Conservation (phyloP, 495 filamentous ascomycete genomes). For the Rusavskia elegans region DNA sequence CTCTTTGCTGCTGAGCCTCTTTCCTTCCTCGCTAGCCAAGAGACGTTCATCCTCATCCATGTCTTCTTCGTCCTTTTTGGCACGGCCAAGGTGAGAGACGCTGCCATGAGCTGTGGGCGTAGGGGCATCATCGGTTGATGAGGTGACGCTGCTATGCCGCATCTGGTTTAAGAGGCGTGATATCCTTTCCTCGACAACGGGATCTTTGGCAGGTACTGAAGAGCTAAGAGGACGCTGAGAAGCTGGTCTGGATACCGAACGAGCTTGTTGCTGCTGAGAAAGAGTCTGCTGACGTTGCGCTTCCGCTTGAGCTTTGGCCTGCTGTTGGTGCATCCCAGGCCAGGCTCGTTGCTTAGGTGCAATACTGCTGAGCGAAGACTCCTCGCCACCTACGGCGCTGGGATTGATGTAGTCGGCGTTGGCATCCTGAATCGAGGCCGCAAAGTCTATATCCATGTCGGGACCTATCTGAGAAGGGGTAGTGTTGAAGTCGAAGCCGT, state of each 20-base stretch:
- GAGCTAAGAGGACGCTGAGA: conserved; percentile 23
- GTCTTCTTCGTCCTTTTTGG: conserved; percentile 84
- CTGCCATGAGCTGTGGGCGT: conserved; percentile 24
- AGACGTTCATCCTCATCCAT: conserved; percentile 97
- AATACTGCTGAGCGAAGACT: conserved; percentile 27
- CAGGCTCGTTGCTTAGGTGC: conserved; percentile 46
- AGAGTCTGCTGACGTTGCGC: conserved; percentile 29
- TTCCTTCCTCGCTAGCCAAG: conserved; percentile 87
- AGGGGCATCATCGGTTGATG: conserved; percentile 32
- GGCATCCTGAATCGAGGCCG: conserved; percentile 29
- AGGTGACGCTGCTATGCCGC: conserved; percentile 45
- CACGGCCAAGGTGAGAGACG: conserved; percentile 18
- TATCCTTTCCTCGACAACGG: conserved; percentile 70
- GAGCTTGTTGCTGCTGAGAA: conserved; percentile 15
- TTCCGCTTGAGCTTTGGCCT: conserved; percentile 61
- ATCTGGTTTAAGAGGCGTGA: conserved; percentile 72
- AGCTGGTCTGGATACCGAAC: conserved; percentile 2
- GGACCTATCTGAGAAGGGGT: conserved; percentile 32
- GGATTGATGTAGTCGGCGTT: conserved; percentile 50
- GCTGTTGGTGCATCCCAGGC: conserved; percentile 85
- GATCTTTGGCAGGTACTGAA: conserved; percentile 38
- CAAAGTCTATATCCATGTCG: conserved; percentile 43
- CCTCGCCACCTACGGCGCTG: conserved; percentile 46
- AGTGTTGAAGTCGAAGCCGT: conserved; percentile 40
- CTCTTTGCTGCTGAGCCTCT: conserved; percentile 91